Evolutionary conservation across 139 green algal species (phyloP), one percentile per base, ranked within the genome.

Genomic region (Nannochloris sp.): DNA sequence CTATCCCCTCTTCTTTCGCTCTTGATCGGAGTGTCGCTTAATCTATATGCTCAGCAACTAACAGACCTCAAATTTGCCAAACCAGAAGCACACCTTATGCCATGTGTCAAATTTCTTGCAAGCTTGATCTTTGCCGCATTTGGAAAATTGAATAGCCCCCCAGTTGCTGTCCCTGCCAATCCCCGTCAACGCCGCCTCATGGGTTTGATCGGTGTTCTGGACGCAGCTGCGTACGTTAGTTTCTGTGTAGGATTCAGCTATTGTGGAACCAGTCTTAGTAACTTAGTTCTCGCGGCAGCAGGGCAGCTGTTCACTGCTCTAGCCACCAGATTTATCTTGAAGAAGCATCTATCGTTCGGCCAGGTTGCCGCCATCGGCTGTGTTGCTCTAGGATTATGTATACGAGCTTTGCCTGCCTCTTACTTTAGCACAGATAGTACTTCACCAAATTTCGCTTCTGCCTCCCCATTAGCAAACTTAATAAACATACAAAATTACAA

Each of bases 291-390:
- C n/a, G 55, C 78, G 4, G 77, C 31, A 2, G 47, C 67, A 10
- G 38, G 61, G 8, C 78, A 84, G 59, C 39, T 77, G 7, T 60
- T 83, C 56, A 83, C 78, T 6, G 74, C 74, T 6, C 10, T 54
- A 13, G 19, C 72, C 10, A 74, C 61, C 10, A 56, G 48, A 23
- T 61, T 69, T 19, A 6, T 80, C 24, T 60, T 84, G 25, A 23
- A 46, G 24, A 58, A 61, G 6, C 42, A 51, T 3, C 38, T 84
- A 6, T 61, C 45, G 9, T 13, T 10, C 2, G 39, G 38, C 8
- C 75, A 82, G 56, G 25, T 66, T 29, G 32, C 23, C 14, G 75
- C 54, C 13, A 48, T 81, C 9, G 32, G 19, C 4, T 57, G 37
- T n/a, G 60, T 81, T 9, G 23, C 39, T 23, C 5, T 76, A 25